These are phyloP conservation scores for Alternaria gaisen DNA, from an alignment of 2,329 filamentous ascomycete species.

Conservation along the genomic window DNA sequence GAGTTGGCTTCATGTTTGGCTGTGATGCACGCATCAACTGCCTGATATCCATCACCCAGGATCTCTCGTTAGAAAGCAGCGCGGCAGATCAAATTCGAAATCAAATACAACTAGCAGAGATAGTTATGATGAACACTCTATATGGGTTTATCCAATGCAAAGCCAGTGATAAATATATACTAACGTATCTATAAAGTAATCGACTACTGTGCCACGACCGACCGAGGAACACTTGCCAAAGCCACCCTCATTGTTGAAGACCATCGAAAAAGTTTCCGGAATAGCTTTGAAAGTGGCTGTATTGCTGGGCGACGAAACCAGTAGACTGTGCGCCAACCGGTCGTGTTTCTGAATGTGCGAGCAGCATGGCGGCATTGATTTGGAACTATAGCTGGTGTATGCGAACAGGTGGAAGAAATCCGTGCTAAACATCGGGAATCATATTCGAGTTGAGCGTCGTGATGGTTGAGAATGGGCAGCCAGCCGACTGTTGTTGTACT, in stretches of 20 bases:
- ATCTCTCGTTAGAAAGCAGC: background rate
- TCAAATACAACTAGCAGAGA: background rate
- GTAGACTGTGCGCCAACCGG: background rate
- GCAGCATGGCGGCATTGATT: background rate
- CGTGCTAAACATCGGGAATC: background rate
- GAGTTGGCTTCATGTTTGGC: background rate
- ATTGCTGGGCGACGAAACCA: background rate
- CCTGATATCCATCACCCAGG: background rate
- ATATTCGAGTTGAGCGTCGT: background rate
- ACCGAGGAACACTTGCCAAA: background rate
- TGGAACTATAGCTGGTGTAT: too few species aligned
- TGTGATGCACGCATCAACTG: background rate
- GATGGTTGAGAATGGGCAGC: background rate
- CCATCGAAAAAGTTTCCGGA: background rate
- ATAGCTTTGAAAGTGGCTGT: background rate
- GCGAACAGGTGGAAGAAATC: too few species aligned
- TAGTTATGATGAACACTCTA: background rate
- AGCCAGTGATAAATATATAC: background rate
- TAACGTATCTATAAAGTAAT: background rate
- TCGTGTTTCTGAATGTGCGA: background rate
- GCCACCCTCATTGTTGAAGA: background rate
- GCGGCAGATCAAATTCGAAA: background rate
- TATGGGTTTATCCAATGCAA: background rate
- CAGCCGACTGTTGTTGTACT: background rate
- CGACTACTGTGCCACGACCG: background rate